A percentile compares a stretch with the other conserved stretches of the same genome.
Conservation (phyloP, 805 yeast genomes). For the Saccharomyces paradoxus region DNA sequence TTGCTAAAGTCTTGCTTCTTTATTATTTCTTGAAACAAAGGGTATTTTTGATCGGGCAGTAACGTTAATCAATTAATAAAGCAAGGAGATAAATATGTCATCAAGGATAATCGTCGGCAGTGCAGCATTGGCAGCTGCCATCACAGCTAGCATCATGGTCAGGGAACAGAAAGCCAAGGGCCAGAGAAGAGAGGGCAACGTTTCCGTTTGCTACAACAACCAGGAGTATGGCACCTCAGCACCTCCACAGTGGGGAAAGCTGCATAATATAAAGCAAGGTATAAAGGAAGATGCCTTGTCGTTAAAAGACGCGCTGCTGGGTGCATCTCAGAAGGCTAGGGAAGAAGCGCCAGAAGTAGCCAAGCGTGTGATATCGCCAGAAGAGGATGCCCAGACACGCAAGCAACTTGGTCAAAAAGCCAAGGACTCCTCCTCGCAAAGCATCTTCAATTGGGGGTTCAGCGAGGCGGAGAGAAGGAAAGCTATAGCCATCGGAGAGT, state of each 20-base stretch:
- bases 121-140: constrained; percentile 18
- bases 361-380: background rate
- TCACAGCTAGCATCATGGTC: background rate
- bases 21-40: background rate
- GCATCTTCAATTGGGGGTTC: constrained; percentile 26
- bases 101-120: constrained; percentile 21
- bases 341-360: background rate
- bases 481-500: constrained; percentile 26
- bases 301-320: constrained; percentile 11
- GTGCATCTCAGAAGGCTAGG: constrained; percentile 2
- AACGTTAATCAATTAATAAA: background rate
- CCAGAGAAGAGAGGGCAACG: background rate
- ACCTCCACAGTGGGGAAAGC: background rate
- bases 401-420: constrained; percentile 8
- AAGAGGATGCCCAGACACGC: constrained; percentile 5
- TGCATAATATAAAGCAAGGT: constrained; percentile 6
- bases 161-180: constrained; percentile 1
- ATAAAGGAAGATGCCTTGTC: constrained; percentile 8
- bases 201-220: background rate
- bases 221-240: background rate
- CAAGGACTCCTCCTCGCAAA: constrained; percentile 13
- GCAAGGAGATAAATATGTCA: constrained; percentile 9
- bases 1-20: background rate
- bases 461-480: constrained; percentile 23
- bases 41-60: background rate